A percentile compares a stretch with the other conserved stretches of the same genome.
phyloP scores from a whole-genome alignment of 371 early-diverging fungal genomes.

The Rhizopus arrhizus region DNA sequence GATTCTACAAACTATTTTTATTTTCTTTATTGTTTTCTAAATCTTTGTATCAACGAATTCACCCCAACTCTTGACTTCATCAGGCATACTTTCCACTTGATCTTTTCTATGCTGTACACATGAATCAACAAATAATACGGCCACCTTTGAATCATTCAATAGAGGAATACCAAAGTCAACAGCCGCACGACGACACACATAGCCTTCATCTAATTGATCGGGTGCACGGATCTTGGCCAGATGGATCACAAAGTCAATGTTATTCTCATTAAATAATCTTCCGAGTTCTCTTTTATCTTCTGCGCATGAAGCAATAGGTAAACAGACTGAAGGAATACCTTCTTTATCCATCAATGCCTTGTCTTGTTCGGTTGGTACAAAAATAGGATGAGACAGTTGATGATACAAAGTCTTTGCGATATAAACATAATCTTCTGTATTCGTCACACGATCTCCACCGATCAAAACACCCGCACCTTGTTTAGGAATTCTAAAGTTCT shows the following conservation, averaged over 20 bases:
- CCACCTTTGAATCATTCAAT: conserved; percentile 97
- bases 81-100: conserved; percentile 41
- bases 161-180: conserved; percentile 94
- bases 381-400: conserved; percentile 69
- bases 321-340: conserved; percentile 43
- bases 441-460: conserved; percentile 78
- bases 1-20: not conserved
- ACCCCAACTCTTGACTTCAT: conserved; percentile 67
- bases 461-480: conserved; percentile 91
- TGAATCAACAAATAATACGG: conserved; percentile 95
- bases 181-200: conserved; percentile 93
- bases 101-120: conserved; percentile 54
- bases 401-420: conserved; percentile 64
- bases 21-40: conserved; percentile 12
- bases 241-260: conserved; percentile 97
- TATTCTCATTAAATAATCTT: conserved; percentile 87
- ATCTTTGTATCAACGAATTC: conserved; percentile 60
- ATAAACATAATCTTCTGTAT: conserved; percentile 66
- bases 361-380: conserved; percentile 67
- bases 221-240: conserved; percentile 94
- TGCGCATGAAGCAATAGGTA: conserved; percentile 51
- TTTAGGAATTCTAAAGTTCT: conserved; percentile 80
- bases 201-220: conserved; percentile 95
- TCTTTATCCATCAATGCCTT: conserved; percentile 46
- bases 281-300: conserved; percentile 59